Evolutionary conservation across 1,284 basidiomycete genomes (phyloP), one percentile per base, ranked within the genome.

Genomic region (Porodaedalea pini): DNA sequence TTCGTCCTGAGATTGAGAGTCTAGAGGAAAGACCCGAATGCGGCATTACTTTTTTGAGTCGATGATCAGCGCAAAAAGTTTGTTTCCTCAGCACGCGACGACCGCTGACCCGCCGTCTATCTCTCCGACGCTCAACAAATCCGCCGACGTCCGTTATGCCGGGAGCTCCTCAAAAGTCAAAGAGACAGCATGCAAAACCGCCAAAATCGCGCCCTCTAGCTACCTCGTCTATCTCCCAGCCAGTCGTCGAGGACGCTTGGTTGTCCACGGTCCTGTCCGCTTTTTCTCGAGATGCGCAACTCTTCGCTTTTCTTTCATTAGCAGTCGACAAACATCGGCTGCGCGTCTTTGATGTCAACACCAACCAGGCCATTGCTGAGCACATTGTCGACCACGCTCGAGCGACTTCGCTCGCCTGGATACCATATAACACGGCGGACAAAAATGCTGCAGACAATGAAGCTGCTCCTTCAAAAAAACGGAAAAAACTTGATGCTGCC

Each of bases 261-360:
- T 67, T 73, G 54, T 67, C 77, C 19, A 69, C 75, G 21, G 66
- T 74, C 13, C 70, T 85, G 19, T 85, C 81, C 25, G 75, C 82
- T 7, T 90, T 88, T 68, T 87, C 86, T 13, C 78, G 79, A 6
- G 74, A 78, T 56, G 81, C 79, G 47, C 71, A 73, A 49, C 72
- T 82, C 52, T 88, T 88, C 67, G 85, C 84, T 1, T 78, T 85
- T 60, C 69, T 88, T 47, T 84, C 85, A 29, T 76, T 88, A 19
- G 80, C 86, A 4, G 77, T 89, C 49, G 86, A 90, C 75, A 89
- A 88, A 67, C 86, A 89, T 66, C 79, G 85, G 40, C 71, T 90
- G 56, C 82, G 84, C 61, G 76, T 90, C 47, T 87, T 85, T 69
- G 78, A 85, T 67, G 80, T 82, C 3, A 64, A 74, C 13, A 78